These are phyloP conservation scores for Emmonsiellopsis sp. DNA, from an alignment of 2,329 filamentous ascomycete genomes.

Conservation along the genomic window DNA sequence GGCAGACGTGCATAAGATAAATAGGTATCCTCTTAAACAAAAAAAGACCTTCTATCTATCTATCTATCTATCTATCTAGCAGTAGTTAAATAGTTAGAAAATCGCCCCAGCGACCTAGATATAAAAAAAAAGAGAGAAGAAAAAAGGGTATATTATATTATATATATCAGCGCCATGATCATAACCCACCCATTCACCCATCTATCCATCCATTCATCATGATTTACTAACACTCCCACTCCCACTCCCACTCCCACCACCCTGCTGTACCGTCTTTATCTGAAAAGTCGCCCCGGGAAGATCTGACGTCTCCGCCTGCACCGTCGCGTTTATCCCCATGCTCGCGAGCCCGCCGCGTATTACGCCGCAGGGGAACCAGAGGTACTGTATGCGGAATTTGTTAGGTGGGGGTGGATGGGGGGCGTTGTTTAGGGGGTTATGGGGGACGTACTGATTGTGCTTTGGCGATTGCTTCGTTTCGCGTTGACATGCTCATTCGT, in stretches of 20 bases:
- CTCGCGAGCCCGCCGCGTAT: slow-evolving; percentile 87
- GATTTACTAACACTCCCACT: background rate
- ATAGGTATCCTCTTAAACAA: too few relatives aligned
- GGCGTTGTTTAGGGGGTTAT: background rate
- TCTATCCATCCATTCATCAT: background rate
- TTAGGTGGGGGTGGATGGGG: background rate
- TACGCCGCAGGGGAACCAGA: slow-evolving; percentile 92
- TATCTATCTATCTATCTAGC: too few relatives aligned
- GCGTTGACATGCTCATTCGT: slow-evolving; percentile 76
- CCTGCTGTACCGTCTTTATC: slow-evolving; percentile 73
- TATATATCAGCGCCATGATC: too few relatives aligned
- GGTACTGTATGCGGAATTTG: slow-evolving; percentile 50
- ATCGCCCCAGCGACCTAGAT: too few relatives aligned
- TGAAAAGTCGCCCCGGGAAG: slow-evolving; percentile 87
- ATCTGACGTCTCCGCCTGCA: slow-evolving; percentile 82
- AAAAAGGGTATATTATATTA: too few relatives aligned
- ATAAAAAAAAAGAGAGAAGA: too few relatives aligned
- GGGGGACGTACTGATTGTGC: slow-evolving; percentile 62
- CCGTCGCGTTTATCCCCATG: slow-evolving; percentile 80
- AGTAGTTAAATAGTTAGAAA: too few relatives aligned
- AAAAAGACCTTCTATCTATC: too few relatives aligned
- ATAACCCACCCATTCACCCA: too few relatives aligned
- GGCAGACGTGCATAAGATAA: too few relatives aligned
- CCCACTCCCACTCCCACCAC: too few relatives aligned
- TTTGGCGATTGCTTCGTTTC: slow-evolving; percentile 60